These are phyloP conservation scores for Eucalyptus guilfoylei DNA, from an alignment of 345 rosid genomes.

Conservation along the genomic window DNA sequence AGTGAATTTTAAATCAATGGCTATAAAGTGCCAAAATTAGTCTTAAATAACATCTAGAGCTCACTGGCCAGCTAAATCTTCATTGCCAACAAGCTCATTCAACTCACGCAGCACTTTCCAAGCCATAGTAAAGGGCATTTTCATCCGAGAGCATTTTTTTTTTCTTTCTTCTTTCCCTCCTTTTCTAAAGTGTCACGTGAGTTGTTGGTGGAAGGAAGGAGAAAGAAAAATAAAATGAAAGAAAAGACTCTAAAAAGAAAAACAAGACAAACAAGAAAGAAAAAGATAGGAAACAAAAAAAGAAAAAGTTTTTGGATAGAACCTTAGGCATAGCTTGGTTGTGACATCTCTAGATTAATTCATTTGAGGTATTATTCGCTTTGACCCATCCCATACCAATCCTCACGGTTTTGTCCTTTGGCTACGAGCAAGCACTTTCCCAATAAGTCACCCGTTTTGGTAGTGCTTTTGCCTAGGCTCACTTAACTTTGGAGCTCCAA, in stretches of 20 bases:
- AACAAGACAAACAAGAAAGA: too few species aligned
- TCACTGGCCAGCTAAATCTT: background rate
- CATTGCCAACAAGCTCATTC: background rate
- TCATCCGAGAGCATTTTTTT: background rate
- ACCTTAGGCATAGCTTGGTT: too few species aligned
- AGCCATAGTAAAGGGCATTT: background rate
- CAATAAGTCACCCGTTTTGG: fast-evolving
- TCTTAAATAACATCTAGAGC: background rate
- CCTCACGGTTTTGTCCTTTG: too few species aligned
- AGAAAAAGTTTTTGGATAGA: too few species aligned
- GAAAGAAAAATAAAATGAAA: background rate
- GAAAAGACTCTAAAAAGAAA: background rate
- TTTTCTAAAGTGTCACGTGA: background rate
- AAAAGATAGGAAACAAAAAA: too few species aligned
- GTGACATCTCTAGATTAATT: background rate
- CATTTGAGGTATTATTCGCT: too few species aligned
- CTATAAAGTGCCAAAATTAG: background rate
- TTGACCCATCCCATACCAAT: fast-evolving
- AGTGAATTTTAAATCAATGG: background rate
- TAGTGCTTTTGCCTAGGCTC: fast-evolving
- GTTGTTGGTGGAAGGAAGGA: background rate
- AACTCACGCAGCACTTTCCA: background rate
- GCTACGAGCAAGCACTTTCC: too few species aligned
- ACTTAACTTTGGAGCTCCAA: too few species aligned
- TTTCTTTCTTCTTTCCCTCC: background rate